Base-by-base conservation (phyloP, 2,329 filamentous ascomycete species). In the Neonectria coccinea region DNA sequence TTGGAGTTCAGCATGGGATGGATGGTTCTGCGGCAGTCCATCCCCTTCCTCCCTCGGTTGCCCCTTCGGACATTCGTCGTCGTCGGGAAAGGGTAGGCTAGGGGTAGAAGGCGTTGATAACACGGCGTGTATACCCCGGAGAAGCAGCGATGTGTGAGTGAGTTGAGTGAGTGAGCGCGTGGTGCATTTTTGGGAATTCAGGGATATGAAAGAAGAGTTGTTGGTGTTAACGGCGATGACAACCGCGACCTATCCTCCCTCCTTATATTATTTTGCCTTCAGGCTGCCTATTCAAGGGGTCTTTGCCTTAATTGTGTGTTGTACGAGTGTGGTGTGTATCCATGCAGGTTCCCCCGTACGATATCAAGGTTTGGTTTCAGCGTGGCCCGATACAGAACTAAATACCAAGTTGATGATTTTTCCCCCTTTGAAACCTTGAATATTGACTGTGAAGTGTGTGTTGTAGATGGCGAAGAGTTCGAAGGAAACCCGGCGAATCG, bases 251-350 rank as follows among this genome's bases (percentile, higher is more conserved):
- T 14, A 58, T 14, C 50, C 22, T 42, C 33, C 8, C 20, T 18
- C 14, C 4, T 42, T 42, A 7, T n/a, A n/a, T 51, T 16, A 10
- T 22, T 4, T 9, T 14, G 16, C 20, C 27, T 48, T 39, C n/a
- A 31, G 25, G 18, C 31, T 20, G 12, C 44, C n/a, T 42, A 20
- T 22, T 4, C 10, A 31, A 22, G 10, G 20, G 20, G 7, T 27
- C 47, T 50, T 50, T 31, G 16, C 20, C 47, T 42, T 25, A 54
- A 25, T 25, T 25, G 25, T 52, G 25, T 48, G 12, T 59, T 59
- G 56, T 59, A 55, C 44, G 56, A 59, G 51, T 51, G 53, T 63
- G 60, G 60, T 54, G 60, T 54, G 53, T 62, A 45, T 22, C 48
- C 44, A 59, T 54, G 31, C 33, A 52, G 54, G 22, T 22, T 25